Evolutionary conservation across 179 eudicot species (phyloP).

Genomic region (Pouteria campechiana): DNA sequence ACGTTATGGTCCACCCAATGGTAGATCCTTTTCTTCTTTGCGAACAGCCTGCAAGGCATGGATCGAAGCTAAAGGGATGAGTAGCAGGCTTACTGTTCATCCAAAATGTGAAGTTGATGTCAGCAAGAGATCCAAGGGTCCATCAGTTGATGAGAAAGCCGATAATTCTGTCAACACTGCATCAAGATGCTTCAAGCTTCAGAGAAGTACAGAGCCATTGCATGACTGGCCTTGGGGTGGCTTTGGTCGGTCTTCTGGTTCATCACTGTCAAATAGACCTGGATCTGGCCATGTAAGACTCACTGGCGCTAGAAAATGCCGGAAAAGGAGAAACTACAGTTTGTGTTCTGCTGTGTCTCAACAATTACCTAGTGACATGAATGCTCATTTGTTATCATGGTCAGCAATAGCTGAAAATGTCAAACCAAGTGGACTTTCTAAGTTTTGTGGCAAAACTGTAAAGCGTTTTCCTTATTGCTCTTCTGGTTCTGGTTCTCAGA

Average conservation of each 20-base stretch:
- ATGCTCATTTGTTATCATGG: too few relatives aligned
- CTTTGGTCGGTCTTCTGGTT: neutral
- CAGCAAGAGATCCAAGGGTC: constrained; percentile 7
- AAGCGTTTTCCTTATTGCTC: too few relatives aligned
- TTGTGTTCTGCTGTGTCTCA: too few relatives aligned
- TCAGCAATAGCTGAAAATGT: too few relatives aligned
- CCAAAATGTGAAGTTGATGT: neutral
- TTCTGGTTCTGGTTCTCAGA: neutral
- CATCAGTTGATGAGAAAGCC: constrained; percentile 2
- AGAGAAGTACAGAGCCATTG: neutral
- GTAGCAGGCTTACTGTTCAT: constrained; percentile 1
- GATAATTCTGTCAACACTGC: too few relatives aligned
- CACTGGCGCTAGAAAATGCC: constrained; percentile 5
- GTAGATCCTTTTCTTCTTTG: constrained; percentile 33
- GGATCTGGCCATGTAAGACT: neutral
- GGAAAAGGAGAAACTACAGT: constrained; percentile 16
- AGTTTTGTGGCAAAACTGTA: too few relatives aligned
- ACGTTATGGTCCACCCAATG: constrained; percentile 39
- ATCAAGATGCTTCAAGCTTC: constrained; percentile 1
- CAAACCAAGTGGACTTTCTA: too few relatives aligned
- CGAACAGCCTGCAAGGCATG: constrained; percentile 36
- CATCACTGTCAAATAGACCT: constrained; percentile 7
- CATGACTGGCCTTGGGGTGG: neutral
- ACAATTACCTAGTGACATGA: too few relatives aligned
- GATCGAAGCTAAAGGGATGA: constrained; percentile 7